Conservation (phyloP, 768 basidiomycete genomes). For the Mycena maculata region DNA sequence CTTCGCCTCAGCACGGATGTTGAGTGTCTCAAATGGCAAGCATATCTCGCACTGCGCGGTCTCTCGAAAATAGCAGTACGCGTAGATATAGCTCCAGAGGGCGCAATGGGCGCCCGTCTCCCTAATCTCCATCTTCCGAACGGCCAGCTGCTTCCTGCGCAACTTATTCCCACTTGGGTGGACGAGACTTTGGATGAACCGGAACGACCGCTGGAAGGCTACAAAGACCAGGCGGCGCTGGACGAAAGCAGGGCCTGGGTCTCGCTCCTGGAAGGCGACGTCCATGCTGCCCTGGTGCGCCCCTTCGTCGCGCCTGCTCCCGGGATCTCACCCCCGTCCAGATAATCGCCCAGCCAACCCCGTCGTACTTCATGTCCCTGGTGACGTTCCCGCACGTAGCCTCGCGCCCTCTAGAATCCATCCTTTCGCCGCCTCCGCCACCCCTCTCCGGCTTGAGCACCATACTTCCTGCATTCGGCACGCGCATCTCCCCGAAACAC, state of each 20-base stretch:
- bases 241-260: constrained; percentile 90
- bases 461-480: constrained; percentile 69
- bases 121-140: constrained; percentile 78
- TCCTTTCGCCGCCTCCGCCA: constrained; percentile 73
- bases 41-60: constrained; percentile 79
- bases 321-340: constrained; percentile 38
- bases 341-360: constrained; percentile 62
- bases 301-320: constrained; percentile 6
- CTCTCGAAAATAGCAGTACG: constrained; percentile 64
- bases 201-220: constrained; percentile 71
- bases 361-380: constrained; percentile 56
- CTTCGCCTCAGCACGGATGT: constrained; percentile 77
- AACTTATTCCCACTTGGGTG: constrained; percentile 80
- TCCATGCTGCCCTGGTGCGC: constrained; percentile 82
- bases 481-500: constrained; percentile 61
- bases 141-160: constrained; percentile 69
- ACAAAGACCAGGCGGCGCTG: constrained; percentile 64
- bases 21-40: constrained; percentile 93
- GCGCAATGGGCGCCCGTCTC: constrained; percentile 73
- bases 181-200: constrained; percentile 61
- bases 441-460: constrained; percentile 78
- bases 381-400: constrained; percentile 49
- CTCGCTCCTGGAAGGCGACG: constrained; percentile 77
- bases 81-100: constrained; percentile 77
- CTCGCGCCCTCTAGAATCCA: constrained; percentile 55